Evolutionary conservation across 495 filamentous ascomycete genomes (phyloP).

Genomic region (Lentithecium fluviatile): DNA sequence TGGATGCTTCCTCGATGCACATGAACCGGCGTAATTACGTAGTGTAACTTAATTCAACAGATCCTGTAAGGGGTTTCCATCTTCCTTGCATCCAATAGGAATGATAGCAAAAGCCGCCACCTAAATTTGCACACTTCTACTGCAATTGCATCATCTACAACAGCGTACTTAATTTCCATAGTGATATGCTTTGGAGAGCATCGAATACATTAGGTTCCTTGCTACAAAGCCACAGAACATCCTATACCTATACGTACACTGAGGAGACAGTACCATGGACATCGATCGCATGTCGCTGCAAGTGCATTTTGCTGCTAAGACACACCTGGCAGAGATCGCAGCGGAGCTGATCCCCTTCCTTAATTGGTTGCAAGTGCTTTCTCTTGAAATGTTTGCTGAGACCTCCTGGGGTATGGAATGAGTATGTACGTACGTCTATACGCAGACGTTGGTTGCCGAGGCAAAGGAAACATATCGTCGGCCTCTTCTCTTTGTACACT

Average conservation of each 20-base stretch:
- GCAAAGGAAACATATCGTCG: slow-evolving; percentile 46
- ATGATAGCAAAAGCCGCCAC: no score
- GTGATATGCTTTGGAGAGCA: no score
- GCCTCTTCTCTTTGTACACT: slow-evolving; percentile 41
- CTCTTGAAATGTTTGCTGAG: slow-evolving; percentile 48
- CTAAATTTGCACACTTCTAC: no score
- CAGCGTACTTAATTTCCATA: no score
- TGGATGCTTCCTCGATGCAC: no score
- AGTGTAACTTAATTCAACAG: no score
- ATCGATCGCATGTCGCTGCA: slow-evolving; percentile 22
- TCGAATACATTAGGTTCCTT: no score
- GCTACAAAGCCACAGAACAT: no score
- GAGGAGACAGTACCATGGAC: slow-evolving; percentile 34
- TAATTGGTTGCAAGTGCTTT: slow-evolving; percentile 43
- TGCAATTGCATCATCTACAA: no score
- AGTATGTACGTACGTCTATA: slow-evolving; percentile 37
- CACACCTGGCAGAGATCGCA: slow-evolving; percentile 22
- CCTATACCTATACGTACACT: neutral
- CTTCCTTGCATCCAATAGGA: no score
- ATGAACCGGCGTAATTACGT: no score
- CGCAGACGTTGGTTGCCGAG: slow-evolving; percentile 41
- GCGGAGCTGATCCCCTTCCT: slow-evolving; percentile 28
- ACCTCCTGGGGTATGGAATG: slow-evolving; percentile 30
- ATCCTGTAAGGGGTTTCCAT: no score
- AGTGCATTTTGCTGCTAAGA: slow-evolving; percentile 36